Conservation (phyloP, 1,284 basidiomycete genomes). For the Porogramme epimiltina region DNA sequence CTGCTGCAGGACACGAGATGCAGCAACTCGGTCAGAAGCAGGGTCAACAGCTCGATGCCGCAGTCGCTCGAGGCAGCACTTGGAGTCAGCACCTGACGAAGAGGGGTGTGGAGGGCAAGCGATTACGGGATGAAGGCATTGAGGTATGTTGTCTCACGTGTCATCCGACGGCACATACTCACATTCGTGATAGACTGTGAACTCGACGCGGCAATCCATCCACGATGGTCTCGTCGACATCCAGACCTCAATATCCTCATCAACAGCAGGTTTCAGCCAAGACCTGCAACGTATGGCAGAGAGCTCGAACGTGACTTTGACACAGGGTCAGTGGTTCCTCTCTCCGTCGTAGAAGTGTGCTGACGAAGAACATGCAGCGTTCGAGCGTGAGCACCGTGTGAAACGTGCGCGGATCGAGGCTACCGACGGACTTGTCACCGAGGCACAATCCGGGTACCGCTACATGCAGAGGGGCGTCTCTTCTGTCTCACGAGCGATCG, state of each 20-base stretch:
- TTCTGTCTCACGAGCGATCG: slow-evolving; percentile 52
- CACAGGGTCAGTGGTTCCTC: slow-evolving; percentile 42
- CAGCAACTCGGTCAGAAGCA: slow-evolving; percentile 51
- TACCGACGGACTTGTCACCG: slow-evolving; percentile 48
- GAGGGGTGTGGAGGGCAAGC: slow-evolving; percentile 52
- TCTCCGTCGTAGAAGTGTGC: background rate
- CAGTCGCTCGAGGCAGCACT: slow-evolving; percentile 42
- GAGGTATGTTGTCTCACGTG: slow-evolving; percentile 48
- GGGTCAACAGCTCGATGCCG: slow-evolving; percentile 43
- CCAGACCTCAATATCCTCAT: slow-evolving; percentile 45
- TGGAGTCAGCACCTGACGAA: slow-evolving; percentile 46
- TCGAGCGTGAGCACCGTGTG: slow-evolving; percentile 60
- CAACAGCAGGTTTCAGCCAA: slow-evolving; percentile 52
- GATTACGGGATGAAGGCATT: slow-evolving; percentile 55
- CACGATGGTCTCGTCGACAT: slow-evolving; percentile 47
- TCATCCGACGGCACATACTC: background rate
- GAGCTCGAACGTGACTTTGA: slow-evolving; percentile 44
- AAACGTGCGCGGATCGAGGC: slow-evolving; percentile 71
- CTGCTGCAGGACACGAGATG: slow-evolving; percentile 53
- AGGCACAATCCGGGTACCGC: slow-evolving; percentile 53
- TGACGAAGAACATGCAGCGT: slow-evolving; percentile 38
- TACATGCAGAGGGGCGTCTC: slow-evolving; percentile 50
- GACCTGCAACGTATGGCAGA: slow-evolving; percentile 55
- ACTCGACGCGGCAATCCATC: slow-evolving; percentile 42
- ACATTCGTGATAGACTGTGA: slow-evolving; percentile 40